Evolutionary conservation across 2,329 filamentous ascomycete genomes (phyloP).

Genomic region (Xylariaceae sp.): DNA sequence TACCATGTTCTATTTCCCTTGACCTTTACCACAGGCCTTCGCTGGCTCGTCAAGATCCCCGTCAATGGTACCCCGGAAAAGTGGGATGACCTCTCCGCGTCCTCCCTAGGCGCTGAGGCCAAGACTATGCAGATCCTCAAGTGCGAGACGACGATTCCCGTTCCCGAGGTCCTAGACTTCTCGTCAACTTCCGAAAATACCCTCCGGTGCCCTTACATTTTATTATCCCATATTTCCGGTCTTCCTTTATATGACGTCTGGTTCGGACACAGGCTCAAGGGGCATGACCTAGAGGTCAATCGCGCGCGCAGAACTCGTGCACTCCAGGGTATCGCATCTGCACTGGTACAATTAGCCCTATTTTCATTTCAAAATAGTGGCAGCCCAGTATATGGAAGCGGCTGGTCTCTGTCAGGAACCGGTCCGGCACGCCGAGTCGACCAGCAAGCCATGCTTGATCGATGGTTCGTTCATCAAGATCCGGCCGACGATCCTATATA

Average conservation of each 20-base stretch:
- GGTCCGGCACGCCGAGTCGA: not conserved
- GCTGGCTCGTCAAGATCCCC: slow-evolving; percentile 37
- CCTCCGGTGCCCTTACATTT: slow-evolving; percentile 39
- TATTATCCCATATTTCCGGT: too few species aligned
- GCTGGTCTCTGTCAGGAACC: not conserved
- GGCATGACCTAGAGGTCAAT: slow-evolving; percentile 10
- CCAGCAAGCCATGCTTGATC: slow-evolving; percentile 12
- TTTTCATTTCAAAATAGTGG: slow-evolving; percentile 7
- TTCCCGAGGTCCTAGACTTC: slow-evolving; percentile 42
- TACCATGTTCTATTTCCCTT: slow-evolving; percentile 36
- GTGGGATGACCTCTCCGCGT: slow-evolving; percentile 31
- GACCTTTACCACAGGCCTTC: slow-evolving; percentile 26
- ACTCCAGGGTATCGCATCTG: slow-evolving; percentile 11
- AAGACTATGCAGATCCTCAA: slow-evolving; percentile 41
- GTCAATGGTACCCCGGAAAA: slow-evolving; percentile 29
- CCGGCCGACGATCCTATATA: slow-evolving; percentile 8
- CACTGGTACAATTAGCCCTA: slow-evolving; percentile 4
- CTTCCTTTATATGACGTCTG: slow-evolving; percentile 38
- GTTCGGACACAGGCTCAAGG: slow-evolving; percentile 34
- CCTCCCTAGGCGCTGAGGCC: slow-evolving; percentile 36
- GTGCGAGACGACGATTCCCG: slow-evolving; percentile 39
- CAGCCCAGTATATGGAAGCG: not conserved
- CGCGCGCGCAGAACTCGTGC: slow-evolving; percentile 2
- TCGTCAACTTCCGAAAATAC: slow-evolving; percentile 33
- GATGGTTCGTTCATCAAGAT: slow-evolving; percentile 5